Percentiles rank a stretch among this genome's conserved stretches.
These are phyloP conservation scores for Nicotiana tomentosiformis DNA, from an alignment of 257 asterid genomes.

Conservation along the genomic window DNA sequence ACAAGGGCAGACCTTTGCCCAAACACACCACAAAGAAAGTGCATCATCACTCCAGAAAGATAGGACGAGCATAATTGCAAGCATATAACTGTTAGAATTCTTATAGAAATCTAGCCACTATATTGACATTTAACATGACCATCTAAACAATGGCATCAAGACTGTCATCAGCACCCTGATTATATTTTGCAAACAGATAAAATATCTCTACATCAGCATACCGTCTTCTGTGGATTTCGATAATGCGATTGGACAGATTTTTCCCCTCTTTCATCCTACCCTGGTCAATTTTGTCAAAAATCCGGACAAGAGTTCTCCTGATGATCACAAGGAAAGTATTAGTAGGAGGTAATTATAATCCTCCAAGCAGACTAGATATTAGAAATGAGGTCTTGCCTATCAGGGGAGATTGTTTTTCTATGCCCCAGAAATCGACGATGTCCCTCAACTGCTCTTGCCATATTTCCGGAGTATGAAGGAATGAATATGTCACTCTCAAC, in stretches of 20 bases:
- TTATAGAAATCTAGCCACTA: not conserved
- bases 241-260: slow-evolving; percentile 52
- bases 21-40: slow-evolving; percentile 1
- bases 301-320: slow-evolving; percentile 83
- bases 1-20: not conserved
- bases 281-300: slow-evolving; percentile 64
- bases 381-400: slow-evolving; percentile 41
- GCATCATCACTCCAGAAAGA: not conserved
- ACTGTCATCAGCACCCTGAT: not conserved
- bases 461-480: slow-evolving; percentile 90
- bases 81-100: not conserved
- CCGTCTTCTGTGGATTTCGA: slow-evolving; percentile 72
- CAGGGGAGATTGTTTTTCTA: slow-evolving; percentile 80
- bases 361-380: not conserved
- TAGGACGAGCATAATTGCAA: not conserved
- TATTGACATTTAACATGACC: not conserved
- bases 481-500: slow-evolving; percentile 88
- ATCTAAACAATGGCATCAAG: not conserved
- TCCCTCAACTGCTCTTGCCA: slow-evolving; percentile 99
- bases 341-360: not conserved
- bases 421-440: slow-evolving; percentile 96
- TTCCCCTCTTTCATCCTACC: slow-evolving; percentile 74
- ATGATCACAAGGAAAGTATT: not conserved
- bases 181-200: not conserved
- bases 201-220: slow-evolving; percentile 15